These are phyloP conservation scores for Solanum paucissectum DNA, from an alignment of 257 asterid species.

Conservation along the genomic window DNA sequence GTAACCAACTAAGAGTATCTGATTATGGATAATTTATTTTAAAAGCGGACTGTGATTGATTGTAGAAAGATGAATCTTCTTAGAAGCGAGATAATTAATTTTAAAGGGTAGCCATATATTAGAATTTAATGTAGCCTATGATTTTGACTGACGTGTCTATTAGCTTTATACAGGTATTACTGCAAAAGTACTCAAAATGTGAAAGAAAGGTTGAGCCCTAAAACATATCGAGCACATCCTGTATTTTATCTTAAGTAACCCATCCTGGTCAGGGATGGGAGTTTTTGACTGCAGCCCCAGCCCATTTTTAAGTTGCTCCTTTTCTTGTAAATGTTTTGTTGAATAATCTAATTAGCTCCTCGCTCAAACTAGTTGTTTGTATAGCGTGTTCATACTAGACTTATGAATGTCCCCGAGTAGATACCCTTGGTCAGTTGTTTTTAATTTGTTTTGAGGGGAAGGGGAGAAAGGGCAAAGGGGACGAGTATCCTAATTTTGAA, in stretches of 20 bases:
- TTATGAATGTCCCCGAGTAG: neutral
- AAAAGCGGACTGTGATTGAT: neutral
- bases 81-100: neutral
- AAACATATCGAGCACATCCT: too few relatives aligned
- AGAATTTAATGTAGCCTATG: neutral
- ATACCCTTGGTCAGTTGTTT: neutral
- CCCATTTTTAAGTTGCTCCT: neutral
- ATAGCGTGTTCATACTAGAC: neutral
- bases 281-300: neutral
- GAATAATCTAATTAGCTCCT: neutral
- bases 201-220: too few relatives aligned
- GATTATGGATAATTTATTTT: neutral
- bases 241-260: neutral
- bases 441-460: neutral
- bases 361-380: neutral
- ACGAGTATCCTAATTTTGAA: neutral
- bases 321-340: neutral
- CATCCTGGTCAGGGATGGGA: neutral
- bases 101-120: neutral
- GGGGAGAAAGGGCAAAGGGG: neutral
- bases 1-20: neutral
- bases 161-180: neutral
- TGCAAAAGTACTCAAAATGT: too few relatives aligned
- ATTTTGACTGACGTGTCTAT: neutral
- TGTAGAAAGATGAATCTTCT: neutral